Evolutionary conservation across 2,329 filamentous ascomycete genomes (phyloP), one percentile per base, ranked within the genome.

Genomic region (Aspergillus proliferans): DNA sequence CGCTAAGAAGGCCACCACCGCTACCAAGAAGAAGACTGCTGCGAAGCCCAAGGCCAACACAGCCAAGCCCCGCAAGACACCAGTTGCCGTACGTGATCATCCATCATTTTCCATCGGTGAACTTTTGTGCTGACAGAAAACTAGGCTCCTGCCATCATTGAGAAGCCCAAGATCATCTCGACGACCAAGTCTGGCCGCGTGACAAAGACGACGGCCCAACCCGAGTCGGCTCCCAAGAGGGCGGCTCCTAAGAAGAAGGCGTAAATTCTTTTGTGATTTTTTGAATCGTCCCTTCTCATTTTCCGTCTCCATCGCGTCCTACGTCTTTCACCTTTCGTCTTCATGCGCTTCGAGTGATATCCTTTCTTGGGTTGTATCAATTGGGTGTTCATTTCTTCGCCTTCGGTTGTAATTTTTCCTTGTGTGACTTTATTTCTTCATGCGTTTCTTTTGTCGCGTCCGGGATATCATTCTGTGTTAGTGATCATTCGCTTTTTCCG

Each of bases 181-280:
- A 91, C 88, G 82, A 91, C 88, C 70, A 93, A 93, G 82, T 85
- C 87, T 47, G 88, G 89, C 44, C 86, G 89, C 59, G 86, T 94
- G 61, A 82, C 85, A 61, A 94, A 93, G 82, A 71, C 76, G 39
- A 73, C 73, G 34, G 69, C 74, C 40, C 76, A 76, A 44, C 68
- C 73, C 30, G 64, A 69, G 10, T 57, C 69, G 52, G 66, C 30
- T 10, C 10, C 18, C 15, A 43, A 43, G 40, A 19, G 8, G 8
- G 40, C 40, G 7, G 26, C 9, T 30, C 26, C 44, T 66, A 74
- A 70, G 45, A 64, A 59, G 54, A 52, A 50, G 52, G 7, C 33
- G 33, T 34, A n/a, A 15, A 15, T 21, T 48, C 6, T 50, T 15
- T 15, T 15, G 52, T 10, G 47, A 55, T 39, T 50, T 4, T 28